Evolutionary conservation across 73 alveolate genomes (phyloP).

Genomic region (Tetrahymena thermophila): DNA sequence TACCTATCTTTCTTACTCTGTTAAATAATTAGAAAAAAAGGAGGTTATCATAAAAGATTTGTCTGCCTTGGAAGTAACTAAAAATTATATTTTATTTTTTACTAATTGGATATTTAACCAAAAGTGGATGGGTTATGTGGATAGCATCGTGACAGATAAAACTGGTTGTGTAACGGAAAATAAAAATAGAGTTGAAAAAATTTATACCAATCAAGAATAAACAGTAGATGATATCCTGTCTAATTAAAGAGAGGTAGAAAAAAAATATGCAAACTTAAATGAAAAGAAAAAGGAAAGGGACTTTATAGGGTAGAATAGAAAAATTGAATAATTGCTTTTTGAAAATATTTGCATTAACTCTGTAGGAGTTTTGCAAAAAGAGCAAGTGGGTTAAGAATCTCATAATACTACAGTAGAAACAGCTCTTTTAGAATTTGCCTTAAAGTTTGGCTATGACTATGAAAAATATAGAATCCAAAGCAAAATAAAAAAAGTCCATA

Average conservation of each 20-base stretch:
- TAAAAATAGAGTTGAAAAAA: neutral
- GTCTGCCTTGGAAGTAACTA: neutral
- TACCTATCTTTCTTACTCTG: neutral
- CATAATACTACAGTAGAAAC: neutral
- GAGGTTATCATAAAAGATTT: neutral
- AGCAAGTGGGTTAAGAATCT: neutral
- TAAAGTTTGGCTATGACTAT: neutral
- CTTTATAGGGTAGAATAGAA: neutral
- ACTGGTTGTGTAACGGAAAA: neutral
- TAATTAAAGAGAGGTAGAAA: neutral
- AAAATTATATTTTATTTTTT: neutral
- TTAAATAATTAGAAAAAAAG: neutral
- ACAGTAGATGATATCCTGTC: neutral
- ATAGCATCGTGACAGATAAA: neutral
- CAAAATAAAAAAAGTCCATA: neutral
- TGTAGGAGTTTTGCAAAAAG: neutral
- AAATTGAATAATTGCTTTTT: neutral
- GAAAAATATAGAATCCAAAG: neutral
- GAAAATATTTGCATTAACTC: neutral
- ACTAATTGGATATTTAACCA: neutral
- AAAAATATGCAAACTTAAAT: too few species aligned
- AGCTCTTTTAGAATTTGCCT: neutral
- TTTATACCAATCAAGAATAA: neutral
- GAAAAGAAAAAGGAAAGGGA: neutral
- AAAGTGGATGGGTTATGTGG: neutral